Base-by-base conservation (phyloP, 768 basidiomycete genomes). In the Coprinopsis sp. region DNA sequence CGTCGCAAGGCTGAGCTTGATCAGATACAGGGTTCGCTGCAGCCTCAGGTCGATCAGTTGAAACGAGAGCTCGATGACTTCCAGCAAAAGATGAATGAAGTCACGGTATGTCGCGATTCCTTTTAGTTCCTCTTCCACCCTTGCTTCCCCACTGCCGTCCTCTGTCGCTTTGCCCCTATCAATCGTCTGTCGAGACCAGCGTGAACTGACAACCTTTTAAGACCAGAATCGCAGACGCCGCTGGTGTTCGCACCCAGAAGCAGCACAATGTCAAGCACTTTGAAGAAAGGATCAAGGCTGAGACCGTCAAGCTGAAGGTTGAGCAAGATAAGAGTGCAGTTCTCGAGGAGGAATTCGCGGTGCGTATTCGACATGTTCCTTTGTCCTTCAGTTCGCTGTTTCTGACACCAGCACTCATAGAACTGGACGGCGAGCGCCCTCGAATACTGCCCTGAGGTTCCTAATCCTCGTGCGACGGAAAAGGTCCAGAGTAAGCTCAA, bases 351-450 rank as follows among this genome's bases (percentile, higher is more conserved):
- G 86, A 91, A 58, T 87, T 82, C 51, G 62, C 66, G 57, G 87
- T 84, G 53, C 13, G 74, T 61, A 16, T 28, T 42, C 27, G n/a
- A 28, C 19, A 33, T 22, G 16, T 6, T 36, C 6, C 16, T 18
- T 31, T 8, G 29, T 23, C 19, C 22, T 16, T 29, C n/a, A 14
- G 14, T 11, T 40, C 30, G n/a, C 19, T 5, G 37, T n/a, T 21
- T 46, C 36, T 38, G n/a, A 37, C 16, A 10, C 31, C 31, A 23
- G 40, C 34, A 18, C 16, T 31, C 19, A 33, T 54, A 88, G 77
- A 70, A 69, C 19, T 91, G 87, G 86, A 79, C 78, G 2, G 66
- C 59, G 3, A 77, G 77, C 33, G 91, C 90, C 13, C 60, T 70
- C 18, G 62, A 81, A 56, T 82, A 79, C 55, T 90, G 83, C 48